Evolutionary conservation across 768 basidiomycete species (phyloP).

Genomic region (Termitomyces sp.): DNA sequence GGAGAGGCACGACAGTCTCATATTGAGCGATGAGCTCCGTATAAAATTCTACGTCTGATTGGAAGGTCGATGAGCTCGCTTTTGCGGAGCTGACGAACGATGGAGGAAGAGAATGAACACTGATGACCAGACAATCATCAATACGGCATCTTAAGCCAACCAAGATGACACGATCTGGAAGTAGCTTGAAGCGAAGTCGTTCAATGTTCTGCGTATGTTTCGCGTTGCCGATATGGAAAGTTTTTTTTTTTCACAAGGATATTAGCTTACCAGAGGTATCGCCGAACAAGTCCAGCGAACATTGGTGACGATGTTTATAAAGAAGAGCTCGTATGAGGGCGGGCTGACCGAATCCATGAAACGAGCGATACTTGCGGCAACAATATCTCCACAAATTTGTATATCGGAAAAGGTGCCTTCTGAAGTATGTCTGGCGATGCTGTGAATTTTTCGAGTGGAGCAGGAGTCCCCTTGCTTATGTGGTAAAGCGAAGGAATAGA

Average conservation of each 20-base stretch:
- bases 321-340: slow-evolving; percentile 19
- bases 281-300: slow-evolving; percentile 6
- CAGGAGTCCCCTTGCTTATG: slow-evolving; percentile 7
- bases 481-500: slow-evolving; percentile 18
- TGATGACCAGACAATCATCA: slow-evolving; percentile 20
- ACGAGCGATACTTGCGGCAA: slow-evolving; percentile 18
- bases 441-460: slow-evolving; percentile 6
- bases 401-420: slow-evolving; percentile 20
- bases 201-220: slow-evolving; percentile 22
- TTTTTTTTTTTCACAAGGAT: not conserved
- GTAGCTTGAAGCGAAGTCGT: slow-evolving; percentile 26
- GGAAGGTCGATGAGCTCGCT: not conserved
- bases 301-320: slow-evolving; percentile 24
- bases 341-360: slow-evolving; percentile 11
- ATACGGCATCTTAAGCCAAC: slow-evolving; percentile 21
- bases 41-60: not conserved
- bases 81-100: not conserved
- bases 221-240: slow-evolving; percentile 11
- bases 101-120: slow-evolving; percentile 23
- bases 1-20: slow-evolving; percentile 2
- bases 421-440: slow-evolving; percentile 8
- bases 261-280: slow-evolving; percentile 5
- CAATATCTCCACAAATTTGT: slow-evolving; percentile 20
- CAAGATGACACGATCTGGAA: slow-evolving; percentile 23
- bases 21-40: not conserved